These are phyloP conservation scores for Mortierella sp. DNA, from an alignment of 371 early-diverging fungal species.

Conservation along the genomic window DNA sequence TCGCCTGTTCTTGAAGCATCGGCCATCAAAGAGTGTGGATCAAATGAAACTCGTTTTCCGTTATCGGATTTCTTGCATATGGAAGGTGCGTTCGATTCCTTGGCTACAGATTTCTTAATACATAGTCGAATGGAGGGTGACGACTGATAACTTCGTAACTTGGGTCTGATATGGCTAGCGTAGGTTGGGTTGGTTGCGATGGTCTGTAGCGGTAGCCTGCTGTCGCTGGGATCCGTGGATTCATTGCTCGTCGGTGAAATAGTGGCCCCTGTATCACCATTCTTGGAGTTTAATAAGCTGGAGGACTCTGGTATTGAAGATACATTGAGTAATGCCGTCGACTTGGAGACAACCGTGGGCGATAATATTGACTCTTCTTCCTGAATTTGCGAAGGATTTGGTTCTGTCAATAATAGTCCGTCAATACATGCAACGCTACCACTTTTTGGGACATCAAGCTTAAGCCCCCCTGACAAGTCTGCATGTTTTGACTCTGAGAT, in stretches of 20 bases:
- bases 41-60: conserved; percentile 56
- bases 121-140: conserved; percentile 47
- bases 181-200: conserved; percentile 2
- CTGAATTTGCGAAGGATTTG: not conserved
- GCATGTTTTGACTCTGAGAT: conserved; percentile 7
- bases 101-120: conserved; percentile 6
- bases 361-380: conserved; percentile 39
- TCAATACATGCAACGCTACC: conserved; percentile 19
- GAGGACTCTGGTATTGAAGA: conserved; percentile 5
- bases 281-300: not conserved
- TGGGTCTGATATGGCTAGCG: conserved; percentile 38
- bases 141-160: conserved; percentile 49
- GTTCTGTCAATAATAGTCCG: conserved; percentile 23
- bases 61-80: conserved; percentile 15
- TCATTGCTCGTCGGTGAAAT: not conserved
- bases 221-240: not conserved
- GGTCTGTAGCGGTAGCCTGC: not conserved
- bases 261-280: not conserved
- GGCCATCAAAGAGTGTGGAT: conserved; percentile 53
- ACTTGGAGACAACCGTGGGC: conserved; percentile 22
- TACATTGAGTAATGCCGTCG: not conserved
- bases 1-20: conserved; percentile 58
- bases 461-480: not conserved
- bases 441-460: not conserved
- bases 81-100: conserved; percentile 11